phyloP scores from a whole-genome alignment of 2,329 filamentous ascomycete species.

The Cadophora malorum region DNA sequence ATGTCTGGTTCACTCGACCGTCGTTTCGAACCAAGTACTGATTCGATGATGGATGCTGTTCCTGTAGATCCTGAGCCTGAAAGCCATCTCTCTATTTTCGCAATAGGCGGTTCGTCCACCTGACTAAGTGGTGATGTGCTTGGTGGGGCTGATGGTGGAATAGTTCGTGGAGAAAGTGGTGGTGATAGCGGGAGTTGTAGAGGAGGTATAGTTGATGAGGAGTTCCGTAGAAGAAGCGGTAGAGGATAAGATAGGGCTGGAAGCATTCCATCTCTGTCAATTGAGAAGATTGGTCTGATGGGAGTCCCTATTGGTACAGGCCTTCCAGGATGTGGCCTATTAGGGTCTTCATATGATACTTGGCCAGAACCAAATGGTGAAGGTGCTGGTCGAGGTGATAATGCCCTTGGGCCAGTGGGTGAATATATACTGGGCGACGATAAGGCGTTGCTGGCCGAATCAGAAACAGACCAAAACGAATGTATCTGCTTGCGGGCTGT shows the following conservation, averaged over 20 bases:
- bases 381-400: conserved; percentile 1
- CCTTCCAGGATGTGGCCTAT: neutral
- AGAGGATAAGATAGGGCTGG: conserved; percentile 4
- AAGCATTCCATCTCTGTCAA: conserved; percentile 1
- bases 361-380: neutral
- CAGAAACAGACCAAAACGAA: conserved; percentile 18
- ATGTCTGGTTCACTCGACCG: neutral
- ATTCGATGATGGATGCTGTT: conserved; percentile 4
- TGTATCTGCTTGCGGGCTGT: neutral
- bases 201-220: neutral
- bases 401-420: neutral
- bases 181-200: neutral
- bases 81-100: conserved; percentile 9
- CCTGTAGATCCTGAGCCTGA: conserved; percentile 2
- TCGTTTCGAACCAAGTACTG: neutral
- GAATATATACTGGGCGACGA: conserved; percentile 20
- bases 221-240: conserved; percentile 8
- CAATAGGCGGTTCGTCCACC: neutral
- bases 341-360: neutral
- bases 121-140: neutral
- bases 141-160: neutral
- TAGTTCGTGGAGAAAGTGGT: neutral
- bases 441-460: conserved; percentile 10
- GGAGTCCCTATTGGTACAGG: neutral
- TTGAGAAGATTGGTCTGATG: neutral